Conservation (phyloP, 176 grass and related monocot genomes). For the Raddia guianensis region DNA sequence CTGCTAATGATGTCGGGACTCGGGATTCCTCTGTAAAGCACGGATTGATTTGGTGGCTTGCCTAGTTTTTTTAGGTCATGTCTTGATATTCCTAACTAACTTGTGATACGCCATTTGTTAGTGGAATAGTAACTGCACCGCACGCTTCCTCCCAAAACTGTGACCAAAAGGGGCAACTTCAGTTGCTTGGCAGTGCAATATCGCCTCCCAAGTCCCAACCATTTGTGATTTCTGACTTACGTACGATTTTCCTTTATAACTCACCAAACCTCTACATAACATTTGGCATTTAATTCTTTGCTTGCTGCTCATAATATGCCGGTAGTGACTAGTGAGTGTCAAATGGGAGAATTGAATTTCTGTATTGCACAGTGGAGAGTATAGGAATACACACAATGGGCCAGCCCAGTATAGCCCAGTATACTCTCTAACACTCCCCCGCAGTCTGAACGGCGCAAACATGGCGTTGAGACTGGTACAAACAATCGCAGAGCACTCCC, state of each 20-base stretch:
- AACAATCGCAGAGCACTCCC: too few species aligned
- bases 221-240: neutral
- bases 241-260: neutral
- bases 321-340: neutral
- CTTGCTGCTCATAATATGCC: neutral
- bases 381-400: too few species aligned
- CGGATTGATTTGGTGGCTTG: neutral
- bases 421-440: too few species aligned
- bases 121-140: neutral
- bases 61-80: neutral
- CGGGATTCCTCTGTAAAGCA: neutral
- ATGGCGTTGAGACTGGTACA: too few species aligned
- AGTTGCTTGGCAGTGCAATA: neutral
- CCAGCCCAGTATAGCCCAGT: too few species aligned
- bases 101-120: neutral
- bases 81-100: neutral
- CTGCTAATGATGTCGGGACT: neutral
- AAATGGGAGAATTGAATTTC: too few species aligned
- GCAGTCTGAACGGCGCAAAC: too few species aligned
- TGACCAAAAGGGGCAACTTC: neutral
- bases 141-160: constrained; percentile 21
- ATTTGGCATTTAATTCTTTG: neutral
- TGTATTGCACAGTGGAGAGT: too few species aligned
- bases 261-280: constrained; percentile 18
- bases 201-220: neutral